Percentiles rank a stretch among this genome's conserved stretches.
phyloP scores from a whole-genome alignment of 257 asterid genomes.

The Petrea volubilis region DNA sequence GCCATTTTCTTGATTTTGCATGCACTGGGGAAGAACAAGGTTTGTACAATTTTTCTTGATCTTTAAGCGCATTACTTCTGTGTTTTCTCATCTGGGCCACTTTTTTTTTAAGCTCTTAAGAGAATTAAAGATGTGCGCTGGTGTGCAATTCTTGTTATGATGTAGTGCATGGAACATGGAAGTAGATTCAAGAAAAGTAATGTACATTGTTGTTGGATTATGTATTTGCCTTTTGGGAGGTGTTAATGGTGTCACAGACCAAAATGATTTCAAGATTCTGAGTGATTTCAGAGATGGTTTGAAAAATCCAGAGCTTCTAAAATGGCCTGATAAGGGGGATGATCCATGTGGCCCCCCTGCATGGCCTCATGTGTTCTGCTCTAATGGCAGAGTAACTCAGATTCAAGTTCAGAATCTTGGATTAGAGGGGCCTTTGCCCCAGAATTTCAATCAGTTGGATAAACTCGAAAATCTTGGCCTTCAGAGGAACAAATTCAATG shows the following conservation, averaged over 20 bases:
- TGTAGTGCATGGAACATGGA: constrained; percentile 33
- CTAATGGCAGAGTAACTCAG: constrained; percentile 70
- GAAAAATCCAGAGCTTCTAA: constrained; percentile 61
- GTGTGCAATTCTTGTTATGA: constrained; percentile 25
- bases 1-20: constrained; percentile 30
- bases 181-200: constrained; percentile 24
- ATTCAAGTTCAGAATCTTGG: constrained; percentile 80
- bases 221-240: constrained; percentile 26
- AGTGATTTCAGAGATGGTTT: constrained; percentile 58
- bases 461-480: constrained; percentile 66
- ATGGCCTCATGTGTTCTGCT: constrained; percentile 76
- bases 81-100: not conserved
- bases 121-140: constrained; percentile 26
- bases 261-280: constrained; percentile 65
- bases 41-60: constrained; percentile 22
- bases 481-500: constrained; percentile 62
- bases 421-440: constrained; percentile 70
- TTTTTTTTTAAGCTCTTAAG: not conserved
- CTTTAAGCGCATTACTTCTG: constrained; percentile 10
- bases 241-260: constrained; percentile 49
- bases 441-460: constrained; percentile 55
- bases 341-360: constrained; percentile 89
- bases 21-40: constrained; percentile 28
- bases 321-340: constrained; percentile 65
- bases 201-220: constrained; percentile 31